These are phyloP conservation scores for Torulaspora gathmanii DNA, from an alignment of 805 yeast species.

Conservation along the genomic window DNA sequence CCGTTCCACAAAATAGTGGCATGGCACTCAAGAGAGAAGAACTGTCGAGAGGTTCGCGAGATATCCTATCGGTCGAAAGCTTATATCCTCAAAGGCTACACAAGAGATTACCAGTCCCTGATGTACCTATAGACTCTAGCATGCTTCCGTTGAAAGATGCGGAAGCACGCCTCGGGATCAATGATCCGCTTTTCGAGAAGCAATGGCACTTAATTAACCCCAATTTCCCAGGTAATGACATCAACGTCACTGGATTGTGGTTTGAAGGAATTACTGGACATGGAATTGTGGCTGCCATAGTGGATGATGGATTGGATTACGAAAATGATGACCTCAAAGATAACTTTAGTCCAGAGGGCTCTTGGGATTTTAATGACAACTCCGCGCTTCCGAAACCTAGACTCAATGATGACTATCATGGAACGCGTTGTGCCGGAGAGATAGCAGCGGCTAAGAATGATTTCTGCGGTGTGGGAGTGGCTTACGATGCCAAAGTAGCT, in stretches of 20 bases:
- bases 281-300: slow-evolving; percentile 79
- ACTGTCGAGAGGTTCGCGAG: slow-evolving; percentile 5
- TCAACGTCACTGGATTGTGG: slow-evolving; percentile 87
- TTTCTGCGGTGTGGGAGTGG: slow-evolving; percentile 96
- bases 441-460: slow-evolving; percentile 86
- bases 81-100: slow-evolving; percentile 50
- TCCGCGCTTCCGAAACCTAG: slow-evolving; percentile 73
- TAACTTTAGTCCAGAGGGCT: slow-evolving; percentile 71
- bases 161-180: slow-evolving; percentile 51
- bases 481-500: slow-evolving; percentile 76
- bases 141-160: slow-evolving; percentile 45
- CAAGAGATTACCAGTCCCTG: slow-evolving; percentile 55
- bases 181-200: slow-evolving; percentile 73
- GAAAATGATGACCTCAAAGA: slow-evolving; percentile 66
- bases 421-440: slow-evolving; percentile 97
- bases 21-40: slow-evolving; percentile 13
- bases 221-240: slow-evolving; percentile 69
- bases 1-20: slow-evolving; percentile 27
- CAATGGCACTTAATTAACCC: slow-evolving; percentile 95
- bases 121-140: slow-evolving; percentile 47
- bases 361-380: slow-evolving; percentile 89
- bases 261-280: slow-evolving; percentile 70
- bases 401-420: slow-evolving; percentile 81
- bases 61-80: slow-evolving; percentile 45
- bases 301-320: slow-evolving; percentile 92